These are phyloP conservation scores for Microbotryomycetes sp. DNA, from an alignment of 1,284 basidiomycete species.

Conservation along the genomic window DNA sequence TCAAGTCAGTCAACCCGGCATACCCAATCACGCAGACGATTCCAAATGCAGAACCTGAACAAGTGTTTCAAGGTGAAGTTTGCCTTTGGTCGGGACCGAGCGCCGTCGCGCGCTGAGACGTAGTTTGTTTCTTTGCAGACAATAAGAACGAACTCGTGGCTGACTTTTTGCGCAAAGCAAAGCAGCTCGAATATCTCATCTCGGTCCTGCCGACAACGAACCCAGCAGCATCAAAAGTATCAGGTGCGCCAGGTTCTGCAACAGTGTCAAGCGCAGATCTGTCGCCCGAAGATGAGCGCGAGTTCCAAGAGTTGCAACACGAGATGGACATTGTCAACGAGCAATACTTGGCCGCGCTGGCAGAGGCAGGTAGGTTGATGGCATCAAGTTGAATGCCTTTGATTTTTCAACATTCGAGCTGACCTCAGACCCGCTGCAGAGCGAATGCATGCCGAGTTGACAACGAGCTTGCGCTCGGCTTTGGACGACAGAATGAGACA, in stretches of 20 bases:
- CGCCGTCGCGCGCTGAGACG: background rate
- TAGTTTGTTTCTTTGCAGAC: constrained; percentile 45
- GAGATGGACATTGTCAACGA: constrained; percentile 64
- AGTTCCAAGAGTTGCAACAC: constrained; percentile 55
- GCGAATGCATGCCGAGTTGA: background rate
- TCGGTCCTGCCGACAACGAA: constrained; percentile 58
- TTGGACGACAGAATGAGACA: background rate
- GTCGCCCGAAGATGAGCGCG: constrained; percentile 34
- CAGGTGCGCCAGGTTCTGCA: constrained; percentile 56
- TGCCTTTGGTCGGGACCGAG: background rate
- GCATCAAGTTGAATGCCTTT: background rate
- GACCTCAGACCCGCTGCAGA: background rate
- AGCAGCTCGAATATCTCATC: constrained; percentile 73
- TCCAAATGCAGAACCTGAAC: constrained; percentile 60
- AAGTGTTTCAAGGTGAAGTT: constrained; percentile 57
- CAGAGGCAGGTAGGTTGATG: constrained; percentile 57
- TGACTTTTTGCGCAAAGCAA: constrained; percentile 71
- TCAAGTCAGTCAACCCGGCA: constrained; percentile 61
- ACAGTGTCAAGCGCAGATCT: constrained; percentile 35
- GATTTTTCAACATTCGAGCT: background rate
- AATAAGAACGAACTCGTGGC: constrained; percentile 71
- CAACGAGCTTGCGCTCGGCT: background rate
- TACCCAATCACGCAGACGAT: constrained; percentile 69
- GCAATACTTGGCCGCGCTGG: constrained; percentile 62
- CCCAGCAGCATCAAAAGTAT: constrained; percentile 54